These are phyloP conservation scores for Coniferiporia weirii DNA, from an alignment of 1,284 basidiomycete genomes.

Conservation along the genomic window DNA sequence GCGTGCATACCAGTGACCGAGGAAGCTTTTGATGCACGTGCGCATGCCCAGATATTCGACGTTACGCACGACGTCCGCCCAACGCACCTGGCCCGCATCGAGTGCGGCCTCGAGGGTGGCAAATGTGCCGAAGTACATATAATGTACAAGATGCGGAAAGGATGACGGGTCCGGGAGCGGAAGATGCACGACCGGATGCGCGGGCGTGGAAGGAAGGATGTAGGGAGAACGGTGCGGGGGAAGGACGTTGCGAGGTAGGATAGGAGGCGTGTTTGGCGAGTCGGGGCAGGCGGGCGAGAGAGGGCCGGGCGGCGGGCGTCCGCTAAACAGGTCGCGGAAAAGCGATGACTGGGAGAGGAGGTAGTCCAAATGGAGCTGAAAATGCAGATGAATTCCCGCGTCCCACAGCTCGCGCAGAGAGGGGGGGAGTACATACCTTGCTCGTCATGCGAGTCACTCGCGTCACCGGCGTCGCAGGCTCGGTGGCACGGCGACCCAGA, in stretches of 20 bases:
- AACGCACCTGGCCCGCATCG: slow-evolving; percentile 52
- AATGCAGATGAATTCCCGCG: slow-evolving; percentile 3
- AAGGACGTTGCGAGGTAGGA: slow-evolving; percentile 22
- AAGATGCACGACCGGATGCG: slow-evolving; percentile 62
- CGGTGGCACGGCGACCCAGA: slow-evolving; percentile 45
- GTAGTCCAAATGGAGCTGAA: slow-evolving; percentile 66
- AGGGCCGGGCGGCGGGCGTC: slow-evolving; percentile 55
- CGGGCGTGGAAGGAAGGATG: slow-evolving; percentile 53
- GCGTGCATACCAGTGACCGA: slow-evolving; percentile 58
- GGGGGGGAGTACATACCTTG: slow-evolving; percentile 42
- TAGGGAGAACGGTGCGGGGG: slow-evolving; percentile 49
- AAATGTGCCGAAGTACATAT: slow-evolving; percentile 72
- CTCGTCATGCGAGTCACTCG: slow-evolving; percentile 52
- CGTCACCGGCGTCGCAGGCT: slow-evolving; percentile 39
- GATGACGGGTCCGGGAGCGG: slow-evolving; percentile 75
- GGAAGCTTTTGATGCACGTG: slow-evolving; percentile 61
- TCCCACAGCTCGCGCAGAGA: slow-evolving; percentile 11
- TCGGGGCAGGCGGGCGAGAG: slow-evolving; percentile 29
- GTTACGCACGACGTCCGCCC: slow-evolving; percentile 77
- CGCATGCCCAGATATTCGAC: slow-evolving; percentile 73
- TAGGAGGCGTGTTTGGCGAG: slow-evolving; percentile 20
- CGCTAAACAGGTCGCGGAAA: slow-evolving; percentile 61
- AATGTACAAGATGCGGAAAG: slow-evolving; percentile 66
- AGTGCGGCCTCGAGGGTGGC: slow-evolving; percentile 56
- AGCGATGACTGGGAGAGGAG: slow-evolving; percentile 69